Evolutionary conservation across 371 early-diverging fungal species (phyloP), one percentile per base, ranked within the genome.

Genomic region (Mortierella sp.): DNA sequence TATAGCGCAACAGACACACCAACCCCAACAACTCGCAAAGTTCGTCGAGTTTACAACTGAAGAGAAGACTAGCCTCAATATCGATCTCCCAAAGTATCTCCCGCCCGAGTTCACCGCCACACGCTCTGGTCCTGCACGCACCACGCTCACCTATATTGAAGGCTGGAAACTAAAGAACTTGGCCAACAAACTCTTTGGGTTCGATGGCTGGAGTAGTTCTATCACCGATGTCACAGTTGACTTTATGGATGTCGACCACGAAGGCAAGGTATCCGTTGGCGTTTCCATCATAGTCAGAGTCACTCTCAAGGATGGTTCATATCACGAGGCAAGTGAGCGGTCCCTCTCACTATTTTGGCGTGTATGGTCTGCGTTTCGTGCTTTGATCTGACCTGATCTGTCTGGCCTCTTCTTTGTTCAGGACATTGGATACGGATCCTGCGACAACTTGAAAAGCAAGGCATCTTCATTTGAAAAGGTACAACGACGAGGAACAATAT

Each of bases 101-200:
- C 87, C 90, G 1, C 90, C 92, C 14, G 92, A 93, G 62, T 90
- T 83, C 64, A 70, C 92, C 2, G 81, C 84, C 47, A 81, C 74
- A 1, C 82, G 90, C 2, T 24, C 70, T n/a, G 90, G 88, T 1
- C 84, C 84, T 30, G 87, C 86, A 19, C 76, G 83, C 23, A 24
- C 65, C 2, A 57, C 65, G 1, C 73, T 96, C 50, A 84, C 87
- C 3, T 99, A 99, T 68, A 80, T 99, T 45, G 98, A 98, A 79
- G 99, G 98, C 6, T 91, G 93, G 88, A 88, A 89, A 27, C 90
- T 90, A 21, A 94, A 98, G 54, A 87, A 90, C 54, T 65, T 99
- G 28, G 99, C 99, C 43, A 99, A 99, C 80, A 91, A 95, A 52
- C 84, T 99, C 19, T 99, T 99, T 87, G 99, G 99, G 0, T 98